A percentile compares a stretch with the other conserved stretches of the same genome.
phyloP scores from a whole-genome alignment of 140 eudicot species.

The Stevia rebaudiana region DNA sequence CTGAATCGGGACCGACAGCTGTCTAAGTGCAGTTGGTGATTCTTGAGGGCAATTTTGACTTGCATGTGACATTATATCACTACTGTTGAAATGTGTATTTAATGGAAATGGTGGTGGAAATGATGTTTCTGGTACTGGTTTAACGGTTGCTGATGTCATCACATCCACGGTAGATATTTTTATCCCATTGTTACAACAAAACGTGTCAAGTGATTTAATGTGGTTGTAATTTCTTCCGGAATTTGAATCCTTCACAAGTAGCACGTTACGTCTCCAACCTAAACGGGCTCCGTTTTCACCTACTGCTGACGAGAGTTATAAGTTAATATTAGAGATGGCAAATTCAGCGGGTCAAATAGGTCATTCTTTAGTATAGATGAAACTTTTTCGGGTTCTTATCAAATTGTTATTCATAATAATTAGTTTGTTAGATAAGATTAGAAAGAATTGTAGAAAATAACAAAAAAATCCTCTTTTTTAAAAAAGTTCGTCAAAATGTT shows the following conservation, averaged over 20 bases:
- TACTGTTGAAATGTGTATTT: conserved; percentile 14
- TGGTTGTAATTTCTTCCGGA: conserved; percentile 17
- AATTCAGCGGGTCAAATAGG: neutral
- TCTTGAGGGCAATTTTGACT: conserved; percentile 19
- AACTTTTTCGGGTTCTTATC: neutral
- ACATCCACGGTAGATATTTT: conserved; percentile 18
- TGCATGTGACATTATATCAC: conserved; percentile 1
- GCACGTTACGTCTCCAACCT: conserved; percentile 91
- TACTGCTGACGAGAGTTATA: conserved; percentile 17
- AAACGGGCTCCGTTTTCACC: conserved; percentile 54
- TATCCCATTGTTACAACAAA: conserved; percentile 26
- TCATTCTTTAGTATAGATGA: neutral
- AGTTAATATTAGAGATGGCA: conserved; percentile 14
- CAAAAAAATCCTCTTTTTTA: too few relatives aligned
- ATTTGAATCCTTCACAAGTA: conserved; percentile 69
- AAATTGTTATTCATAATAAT: neutral
- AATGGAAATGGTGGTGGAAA: conserved; percentile 27
- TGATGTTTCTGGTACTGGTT: conserved; percentile 25
- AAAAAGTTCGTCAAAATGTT: too few relatives aligned
- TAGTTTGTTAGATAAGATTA: too few relatives aligned
- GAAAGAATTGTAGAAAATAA: too few relatives aligned
- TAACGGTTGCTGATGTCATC: conserved; percentile 21
- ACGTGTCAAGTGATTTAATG: conserved; percentile 27
- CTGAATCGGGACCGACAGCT: conserved; percentile 24
- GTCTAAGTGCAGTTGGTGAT: conserved; percentile 25